Evolutionary conservation across 192 early-diverging fungal species (phyloP).

Genomic region (Backusella morwellensis): DNA sequence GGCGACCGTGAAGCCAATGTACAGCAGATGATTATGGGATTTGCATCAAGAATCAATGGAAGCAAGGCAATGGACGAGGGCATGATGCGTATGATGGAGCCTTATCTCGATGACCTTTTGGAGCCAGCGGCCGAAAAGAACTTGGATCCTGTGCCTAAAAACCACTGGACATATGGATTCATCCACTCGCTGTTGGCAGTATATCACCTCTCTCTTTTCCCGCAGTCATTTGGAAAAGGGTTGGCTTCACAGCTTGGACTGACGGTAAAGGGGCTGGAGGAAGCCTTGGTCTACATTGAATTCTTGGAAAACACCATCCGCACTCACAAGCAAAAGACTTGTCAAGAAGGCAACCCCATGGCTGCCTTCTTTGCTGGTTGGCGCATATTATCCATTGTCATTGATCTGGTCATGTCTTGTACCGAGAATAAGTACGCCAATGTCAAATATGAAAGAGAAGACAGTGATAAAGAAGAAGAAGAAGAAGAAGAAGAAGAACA

Average conservation of each 20-base stretch:
- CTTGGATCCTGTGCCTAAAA: constrained; percentile 8
- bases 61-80: constrained; percentile 1
- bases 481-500: neutral
- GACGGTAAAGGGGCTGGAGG: constrained; percentile 24
- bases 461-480: neutral
- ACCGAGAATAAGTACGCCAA: constrained; percentile 22
- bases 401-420: constrained; percentile 22
- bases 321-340: neutral
- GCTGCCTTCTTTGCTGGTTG: constrained; percentile 35
- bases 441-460: neutral
- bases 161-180: constrained; percentile 37
- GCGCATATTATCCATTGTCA: constrained; percentile 19
- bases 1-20: constrained; percentile 25
- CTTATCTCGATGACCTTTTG: constrained; percentile 23
- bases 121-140: constrained; percentile 16
- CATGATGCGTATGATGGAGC: constrained; percentile 33
- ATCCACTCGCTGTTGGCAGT: constrained; percentile 26
- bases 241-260: constrained; percentile 18
- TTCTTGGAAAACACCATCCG: constrained; percentile 23
- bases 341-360: constrained; percentile 23
- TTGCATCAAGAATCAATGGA: constrained; percentile 16
- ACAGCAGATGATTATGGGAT: constrained; percentile 22
- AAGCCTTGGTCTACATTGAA: constrained; percentile 26
- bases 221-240: constrained; percentile 28
- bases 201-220: constrained; percentile 31